These are phyloP conservation scores for Brasenia schreberi DNA, from an alignment of 164 flowering plant species.

Conservation along the genomic window DNA sequence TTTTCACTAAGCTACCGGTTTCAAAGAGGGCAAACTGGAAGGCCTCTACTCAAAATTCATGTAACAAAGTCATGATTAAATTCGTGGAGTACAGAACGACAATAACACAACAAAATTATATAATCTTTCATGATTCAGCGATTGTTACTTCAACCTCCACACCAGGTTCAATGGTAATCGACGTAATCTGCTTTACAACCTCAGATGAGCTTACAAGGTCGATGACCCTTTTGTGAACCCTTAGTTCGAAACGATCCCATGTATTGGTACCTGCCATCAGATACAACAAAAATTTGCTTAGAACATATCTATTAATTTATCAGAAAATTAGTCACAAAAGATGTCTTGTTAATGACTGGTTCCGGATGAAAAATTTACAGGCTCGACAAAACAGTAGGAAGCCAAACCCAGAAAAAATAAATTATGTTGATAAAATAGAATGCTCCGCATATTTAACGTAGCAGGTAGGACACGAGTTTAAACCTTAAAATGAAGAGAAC, in stretches of 20 bases:
- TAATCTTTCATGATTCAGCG: conserved; percentile 31
- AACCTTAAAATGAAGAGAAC: too few species aligned
- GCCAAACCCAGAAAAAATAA: too few species aligned
- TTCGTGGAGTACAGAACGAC: neutral
- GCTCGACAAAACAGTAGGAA: too few species aligned
- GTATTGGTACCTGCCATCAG: conserved; percentile 77
- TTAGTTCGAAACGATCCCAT: conserved; percentile 82
- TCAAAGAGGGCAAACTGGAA: neutral
- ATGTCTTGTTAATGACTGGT: neutral
- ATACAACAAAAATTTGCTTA: neutral
- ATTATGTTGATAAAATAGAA: too few species aligned
- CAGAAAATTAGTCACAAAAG: too few species aligned
- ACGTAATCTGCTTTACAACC: conserved; percentile 83
- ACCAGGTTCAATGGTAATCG: conserved; percentile 87
- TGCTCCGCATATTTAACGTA: too few species aligned
- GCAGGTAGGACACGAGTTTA: too few species aligned
- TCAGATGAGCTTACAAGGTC: conserved; percentile 83
- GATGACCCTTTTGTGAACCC: conserved; percentile 85
- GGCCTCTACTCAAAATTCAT: neutral
- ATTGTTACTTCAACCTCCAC: conserved; percentile 91
- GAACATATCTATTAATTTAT: too few species aligned
- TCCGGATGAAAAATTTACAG: neutral
- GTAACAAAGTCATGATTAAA: neutral
- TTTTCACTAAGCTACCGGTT: too few species aligned
- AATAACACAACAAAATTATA: conserved; percentile 3